Evolutionary conservation across 768 basidiomycete species (phyloP), one percentile per base, ranked within the genome.

Genomic region (Phylloporus sp.): DNA sequence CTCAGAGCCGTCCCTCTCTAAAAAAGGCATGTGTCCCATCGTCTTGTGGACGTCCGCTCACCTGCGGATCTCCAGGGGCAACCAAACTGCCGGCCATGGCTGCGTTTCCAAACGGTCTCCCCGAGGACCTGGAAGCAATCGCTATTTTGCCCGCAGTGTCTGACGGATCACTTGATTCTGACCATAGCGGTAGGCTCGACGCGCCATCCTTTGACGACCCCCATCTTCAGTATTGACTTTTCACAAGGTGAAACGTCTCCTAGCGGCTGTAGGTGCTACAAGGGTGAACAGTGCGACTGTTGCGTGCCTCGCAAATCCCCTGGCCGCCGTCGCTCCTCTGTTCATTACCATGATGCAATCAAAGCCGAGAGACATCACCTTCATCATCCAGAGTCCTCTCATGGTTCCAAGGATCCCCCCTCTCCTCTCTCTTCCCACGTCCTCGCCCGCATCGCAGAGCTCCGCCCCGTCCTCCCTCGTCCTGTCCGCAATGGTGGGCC

Each of bases 31-130:
- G 76, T 72, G 24, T 60, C 1, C 8, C 54, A 50, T 39, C 11
- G 5, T 20, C 8, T 8, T 22, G 0, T 20, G 5, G 3, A 5
- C 13, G 8, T 14, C 51, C 53, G 48, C 41, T 50, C 6, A 13
- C 17, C 3, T n/a, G 5, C 22, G 21, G 46, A 41, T 49, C 36
- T 46, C 31, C 39, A 84, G 84, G 76, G 58, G 70, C 68, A 55
- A 77, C 73, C 52, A 79, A 79, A 71, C 71, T 82, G 61, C 75
- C 79, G 59, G 77, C 78, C 59, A 70, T 77, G 71, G 84, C 87
- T 76, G 76, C 86, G 73, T 90, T 87, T 72, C 87, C 87, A 52
- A 71, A 83, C 59, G 87, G 87, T 69, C 74, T 90, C 32, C 82
- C 84, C 15, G 73, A 78, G 65, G 77, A 78, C 66, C 73, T 84